Evolutionary conservation across 1,284 basidiomycete genomes (phyloP).

Genomic region (Trametes pubescens): DNA sequence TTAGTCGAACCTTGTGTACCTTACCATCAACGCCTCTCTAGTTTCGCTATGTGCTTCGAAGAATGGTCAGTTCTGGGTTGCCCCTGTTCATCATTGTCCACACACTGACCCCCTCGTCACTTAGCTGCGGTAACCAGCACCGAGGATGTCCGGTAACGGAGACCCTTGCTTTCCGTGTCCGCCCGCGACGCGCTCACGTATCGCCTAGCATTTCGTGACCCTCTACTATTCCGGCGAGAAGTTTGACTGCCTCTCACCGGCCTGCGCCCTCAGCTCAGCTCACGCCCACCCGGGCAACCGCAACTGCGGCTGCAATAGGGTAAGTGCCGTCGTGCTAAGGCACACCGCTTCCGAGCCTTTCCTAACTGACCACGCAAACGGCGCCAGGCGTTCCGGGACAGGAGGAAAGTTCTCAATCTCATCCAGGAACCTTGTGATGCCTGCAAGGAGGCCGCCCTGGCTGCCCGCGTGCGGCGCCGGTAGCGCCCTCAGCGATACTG

Average conservation of each 20-base stretch:
- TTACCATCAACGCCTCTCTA: background rate
- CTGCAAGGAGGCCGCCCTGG: conserved; percentile 48
- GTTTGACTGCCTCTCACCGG: conserved; percentile 50
- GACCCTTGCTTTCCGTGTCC: conserved; percentile 2
- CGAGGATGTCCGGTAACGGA: conserved; percentile 64
- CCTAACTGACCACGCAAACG: conserved; percentile 20
- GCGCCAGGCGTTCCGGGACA: conserved; percentile 49
- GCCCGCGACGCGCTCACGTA: conserved; percentile 2
- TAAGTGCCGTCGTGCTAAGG: conserved; percentile 22
- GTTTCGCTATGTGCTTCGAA: conserved; percentile 49
- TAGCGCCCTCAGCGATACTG: conserved; percentile 18
- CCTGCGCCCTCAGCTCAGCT: conserved; percentile 52
- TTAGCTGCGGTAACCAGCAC: conserved; percentile 69
- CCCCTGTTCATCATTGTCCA: background rate
- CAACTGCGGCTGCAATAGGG: conserved; percentile 45
- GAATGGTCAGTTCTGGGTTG: conserved; percentile 48
- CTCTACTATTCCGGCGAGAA: conserved; percentile 56
- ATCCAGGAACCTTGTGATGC: conserved; percentile 59
- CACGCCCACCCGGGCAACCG: conserved; percentile 55
- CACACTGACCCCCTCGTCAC: background rate
- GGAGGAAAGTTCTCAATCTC: conserved; percentile 54
- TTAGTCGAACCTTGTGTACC: conserved; percentile 3
- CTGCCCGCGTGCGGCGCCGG: conserved; percentile 40
- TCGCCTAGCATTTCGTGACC: conserved; percentile 62
- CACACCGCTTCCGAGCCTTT: background rate